Conservation (phyloP, 257 asterid genomes). For the Penstemon barbatus region DNA sequence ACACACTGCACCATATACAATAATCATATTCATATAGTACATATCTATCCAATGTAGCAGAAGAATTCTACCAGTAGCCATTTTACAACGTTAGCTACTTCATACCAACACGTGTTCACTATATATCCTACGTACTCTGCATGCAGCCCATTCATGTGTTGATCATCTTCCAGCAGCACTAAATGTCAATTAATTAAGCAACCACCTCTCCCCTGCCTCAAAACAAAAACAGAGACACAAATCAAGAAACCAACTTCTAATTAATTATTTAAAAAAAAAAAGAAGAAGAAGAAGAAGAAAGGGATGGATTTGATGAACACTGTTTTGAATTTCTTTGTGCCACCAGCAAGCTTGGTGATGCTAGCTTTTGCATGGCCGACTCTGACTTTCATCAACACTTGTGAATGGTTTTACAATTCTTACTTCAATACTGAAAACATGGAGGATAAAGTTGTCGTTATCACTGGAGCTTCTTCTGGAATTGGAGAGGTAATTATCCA, state of each 20-base stretch:
- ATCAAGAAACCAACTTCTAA: neutral
- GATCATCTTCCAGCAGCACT: constrained; percentile 43
- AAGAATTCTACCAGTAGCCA: constrained; percentile 17
- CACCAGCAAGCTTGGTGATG: constrained; percentile 84
- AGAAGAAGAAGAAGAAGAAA: neutral
- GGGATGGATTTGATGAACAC: constrained; percentile 57
- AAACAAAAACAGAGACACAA: neutral
- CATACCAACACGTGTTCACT: constrained; percentile 53
- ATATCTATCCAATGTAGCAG: too few relatives aligned
- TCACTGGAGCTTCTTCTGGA: constrained; percentile 96
- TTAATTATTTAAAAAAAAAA: neutral
- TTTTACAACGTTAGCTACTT: constrained; percentile 30
- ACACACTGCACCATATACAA: too few relatives aligned
- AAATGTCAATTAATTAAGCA: constrained; percentile 28
- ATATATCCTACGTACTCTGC: constrained; percentile 35
- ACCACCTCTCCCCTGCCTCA: neutral
- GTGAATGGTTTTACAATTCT: constrained; percentile 64
- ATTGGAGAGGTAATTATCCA: constrained; percentile 82
- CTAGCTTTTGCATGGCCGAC: constrained; percentile 93
- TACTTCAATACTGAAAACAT: constrained; percentile 43
- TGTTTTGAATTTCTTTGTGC: constrained; percentile 62
- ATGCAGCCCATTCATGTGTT: constrained; percentile 44
- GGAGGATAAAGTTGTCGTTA: constrained; percentile 70
- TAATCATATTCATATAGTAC: too few relatives aligned
- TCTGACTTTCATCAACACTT: constrained; percentile 60